These are phyloP conservation scores for Ehretia macrophylla DNA, from an alignment of 257 asterid genomes.

Conservation along the genomic window DNA sequence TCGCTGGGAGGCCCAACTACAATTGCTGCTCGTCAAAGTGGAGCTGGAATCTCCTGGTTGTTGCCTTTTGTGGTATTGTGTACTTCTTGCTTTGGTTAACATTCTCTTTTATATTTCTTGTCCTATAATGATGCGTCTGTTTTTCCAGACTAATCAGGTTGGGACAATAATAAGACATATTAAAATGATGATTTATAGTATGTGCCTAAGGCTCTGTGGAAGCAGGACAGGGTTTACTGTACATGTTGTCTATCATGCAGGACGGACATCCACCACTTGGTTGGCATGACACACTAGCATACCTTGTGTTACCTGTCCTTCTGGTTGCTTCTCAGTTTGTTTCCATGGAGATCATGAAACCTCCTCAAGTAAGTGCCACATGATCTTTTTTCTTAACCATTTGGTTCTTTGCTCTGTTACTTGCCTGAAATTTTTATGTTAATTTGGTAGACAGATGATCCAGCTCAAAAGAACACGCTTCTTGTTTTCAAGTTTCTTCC, in stretches of 20 bases:
- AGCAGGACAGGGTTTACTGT: no score
- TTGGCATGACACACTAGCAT: slow-evolving; percentile 93
- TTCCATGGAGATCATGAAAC: slow-evolving; percentile 98
- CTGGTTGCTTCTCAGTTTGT: slow-evolving; percentile 82
- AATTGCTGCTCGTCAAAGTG: slow-evolving; percentile 98
- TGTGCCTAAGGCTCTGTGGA: no score
- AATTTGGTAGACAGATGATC: slow-evolving; percentile 87
- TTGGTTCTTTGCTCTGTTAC: slow-evolving; percentile 8
- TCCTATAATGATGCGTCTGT: slow-evolving; percentile 11
- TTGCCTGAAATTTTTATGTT: slow-evolving; percentile 31
- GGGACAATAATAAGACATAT: not conserved
- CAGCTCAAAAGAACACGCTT: slow-evolving; percentile 91
- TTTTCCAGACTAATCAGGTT: not conserved
- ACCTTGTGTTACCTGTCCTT: slow-evolving; percentile 90
- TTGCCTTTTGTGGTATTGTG: slow-evolving; percentile 86
- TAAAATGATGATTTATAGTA: not conserved
- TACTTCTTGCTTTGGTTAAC: slow-evolving; percentile 7
- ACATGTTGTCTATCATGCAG: slow-evolving; percentile 40
- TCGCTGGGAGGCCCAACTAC: slow-evolving; percentile 99
- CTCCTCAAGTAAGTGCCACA: slow-evolving; percentile 77
- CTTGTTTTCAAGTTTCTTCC: slow-evolving; percentile 94
- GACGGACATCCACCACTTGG: slow-evolving; percentile 99
- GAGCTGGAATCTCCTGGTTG: slow-evolving; percentile 96
- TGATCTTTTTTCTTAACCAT: slow-evolving; percentile 11
- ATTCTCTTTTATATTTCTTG: slow-evolving; percentile 7